A percentile compares a stretch with the other conserved stretches of the same genome.
Evolutionary conservation across 1,284 basidiomycete species (phyloP).

Genomic region (Naganishia albida): DNA sequence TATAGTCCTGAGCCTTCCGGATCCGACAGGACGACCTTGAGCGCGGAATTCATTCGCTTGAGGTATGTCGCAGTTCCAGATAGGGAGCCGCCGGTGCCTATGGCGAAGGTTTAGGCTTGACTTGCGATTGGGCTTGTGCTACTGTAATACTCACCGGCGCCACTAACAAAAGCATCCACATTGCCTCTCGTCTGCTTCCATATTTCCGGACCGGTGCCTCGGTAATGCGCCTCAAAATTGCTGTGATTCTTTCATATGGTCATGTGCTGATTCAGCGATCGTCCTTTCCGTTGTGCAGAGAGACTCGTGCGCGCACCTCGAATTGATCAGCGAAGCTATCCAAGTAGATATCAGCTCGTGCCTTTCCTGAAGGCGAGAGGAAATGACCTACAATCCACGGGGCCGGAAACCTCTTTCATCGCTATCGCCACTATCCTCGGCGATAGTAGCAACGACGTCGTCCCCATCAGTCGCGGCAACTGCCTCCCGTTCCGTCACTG

Average conservation of each 20-base stretch:
- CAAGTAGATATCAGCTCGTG: slow-evolving; percentile 5
- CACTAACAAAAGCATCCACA: slow-evolving; percentile 86
- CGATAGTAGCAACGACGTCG: slow-evolving; percentile 28
- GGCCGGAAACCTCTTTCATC: slow-evolving; percentile 25
- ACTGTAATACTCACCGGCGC: slow-evolving; percentile 66
- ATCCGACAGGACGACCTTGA: slow-evolving; percentile 80
- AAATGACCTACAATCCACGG: slow-evolving; percentile 36
- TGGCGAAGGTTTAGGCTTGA: not conserved
- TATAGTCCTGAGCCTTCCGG: slow-evolving; percentile 93
- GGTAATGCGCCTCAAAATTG: slow-evolving; percentile 86
- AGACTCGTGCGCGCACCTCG: slow-evolving; percentile 60
- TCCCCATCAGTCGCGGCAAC: slow-evolving; percentile 21
- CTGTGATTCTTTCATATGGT: slow-evolving; percentile 66
- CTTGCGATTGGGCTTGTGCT: not conserved
- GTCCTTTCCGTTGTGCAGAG: not conserved
- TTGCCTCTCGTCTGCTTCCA: slow-evolving; percentile 86
- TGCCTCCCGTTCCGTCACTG: not conserved
- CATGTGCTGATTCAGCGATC: slow-evolving; percentile 2
- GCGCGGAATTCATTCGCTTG: slow-evolving; percentile 56
- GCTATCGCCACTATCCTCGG: slow-evolving; percentile 32
- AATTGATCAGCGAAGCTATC: slow-evolving; percentile 87
- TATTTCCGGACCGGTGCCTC: slow-evolving; percentile 92
- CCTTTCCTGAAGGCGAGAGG: not conserved
- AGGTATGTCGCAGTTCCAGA: slow-evolving; percentile 80
- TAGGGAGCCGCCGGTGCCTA: slow-evolving; percentile 91